Conservation (phyloP, 2,329 filamentous ascomycete species). For the Trematosphaeria pertusa region DNA sequence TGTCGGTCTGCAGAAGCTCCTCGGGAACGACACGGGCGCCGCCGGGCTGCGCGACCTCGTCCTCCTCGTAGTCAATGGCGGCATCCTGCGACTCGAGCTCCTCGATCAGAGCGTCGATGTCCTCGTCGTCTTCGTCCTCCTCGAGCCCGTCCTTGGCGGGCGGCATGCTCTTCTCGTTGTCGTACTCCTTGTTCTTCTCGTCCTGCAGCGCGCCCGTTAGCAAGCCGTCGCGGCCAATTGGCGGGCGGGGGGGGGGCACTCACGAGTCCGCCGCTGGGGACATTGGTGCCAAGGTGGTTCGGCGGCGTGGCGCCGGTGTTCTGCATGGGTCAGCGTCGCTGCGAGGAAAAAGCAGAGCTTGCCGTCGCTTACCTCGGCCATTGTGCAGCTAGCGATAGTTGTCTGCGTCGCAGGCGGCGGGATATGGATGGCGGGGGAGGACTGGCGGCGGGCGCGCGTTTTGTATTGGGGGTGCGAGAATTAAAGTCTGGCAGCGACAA, state of each 20-base stretch:
- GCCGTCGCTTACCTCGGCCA: constrained; percentile 28
- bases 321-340: constrained; percentile 17
- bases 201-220: constrained; percentile 21
- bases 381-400: constrained; percentile 3
- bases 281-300: constrained; percentile 33
- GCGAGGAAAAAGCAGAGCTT: constrained; percentile 2
- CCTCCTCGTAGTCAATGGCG: constrained; percentile 69
- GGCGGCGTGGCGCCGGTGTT: constrained; percentile 22
- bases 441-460: constrained; percentile 8
- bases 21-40: constrained; percentile 70
- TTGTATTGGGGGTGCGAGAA: constrained; percentile 4
- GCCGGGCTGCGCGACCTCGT: constrained; percentile 62
- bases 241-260: constrained; percentile 8
- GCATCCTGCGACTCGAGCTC: constrained; percentile 85
- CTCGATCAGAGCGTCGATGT: constrained; percentile 86
- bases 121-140: constrained; percentile 79
- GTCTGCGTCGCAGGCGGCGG: neutral
- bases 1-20: constrained; percentile 79
- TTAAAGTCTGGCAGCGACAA: constrained; percentile 7
- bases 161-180: constrained; percentile 23
- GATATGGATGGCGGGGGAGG: neutral
- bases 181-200: constrained; percentile 38
- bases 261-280: constrained; percentile 32
- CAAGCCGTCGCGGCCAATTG: neutral
- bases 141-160: constrained; percentile 41